Evolutionary conservation across 192 early-diverging fungal species (phyloP).

Genomic region (Nowakowskiella sp.): DNA sequence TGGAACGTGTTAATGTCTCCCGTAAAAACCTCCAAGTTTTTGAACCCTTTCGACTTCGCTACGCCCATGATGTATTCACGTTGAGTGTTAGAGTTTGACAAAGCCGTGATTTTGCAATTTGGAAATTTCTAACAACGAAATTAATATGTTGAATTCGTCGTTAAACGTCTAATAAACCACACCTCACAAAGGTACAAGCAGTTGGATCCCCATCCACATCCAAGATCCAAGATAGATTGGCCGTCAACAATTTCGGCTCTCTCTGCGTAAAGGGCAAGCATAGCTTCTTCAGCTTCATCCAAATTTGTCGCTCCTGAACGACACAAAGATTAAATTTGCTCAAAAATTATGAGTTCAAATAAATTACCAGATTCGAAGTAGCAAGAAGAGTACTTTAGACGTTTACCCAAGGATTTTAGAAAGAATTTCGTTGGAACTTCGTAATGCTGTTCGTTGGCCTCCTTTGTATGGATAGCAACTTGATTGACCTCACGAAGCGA

Average conservation of each 20-base stretch:
- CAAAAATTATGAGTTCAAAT: neutral
- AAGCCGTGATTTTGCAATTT: constrained; percentile 39
- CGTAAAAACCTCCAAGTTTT: constrained; percentile 48
- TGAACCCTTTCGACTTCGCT: constrained; percentile 31
- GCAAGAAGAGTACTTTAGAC: constrained; percentile 57
- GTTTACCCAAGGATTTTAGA: constrained; percentile 31
- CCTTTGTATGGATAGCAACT: constrained; percentile 52
- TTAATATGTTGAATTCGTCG: constrained; percentile 9
- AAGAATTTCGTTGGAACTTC: constrained; percentile 57
- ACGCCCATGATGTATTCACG: constrained; percentile 35
- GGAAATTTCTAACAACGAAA: constrained; percentile 41
- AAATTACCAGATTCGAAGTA: constrained; percentile 38
- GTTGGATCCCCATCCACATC: constrained; percentile 57
- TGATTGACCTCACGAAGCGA: constrained; percentile 25
- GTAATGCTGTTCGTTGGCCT: constrained; percentile 68
- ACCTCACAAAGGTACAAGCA: constrained; percentile 51
- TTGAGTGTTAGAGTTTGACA: constrained; percentile 56
- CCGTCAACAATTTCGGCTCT: constrained; percentile 47
- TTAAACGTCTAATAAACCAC: neutral
- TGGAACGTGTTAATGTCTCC: constrained; percentile 44
- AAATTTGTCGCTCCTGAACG: constrained; percentile 13
- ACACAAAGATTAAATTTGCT: neutral
- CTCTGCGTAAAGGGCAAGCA: constrained; percentile 51
- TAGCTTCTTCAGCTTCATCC: constrained; percentile 48
- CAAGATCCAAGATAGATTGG: constrained; percentile 49